Conservation (phyloP, 495 filamentous ascomycete genomes). For the Trichoderma parareesei region DNA sequence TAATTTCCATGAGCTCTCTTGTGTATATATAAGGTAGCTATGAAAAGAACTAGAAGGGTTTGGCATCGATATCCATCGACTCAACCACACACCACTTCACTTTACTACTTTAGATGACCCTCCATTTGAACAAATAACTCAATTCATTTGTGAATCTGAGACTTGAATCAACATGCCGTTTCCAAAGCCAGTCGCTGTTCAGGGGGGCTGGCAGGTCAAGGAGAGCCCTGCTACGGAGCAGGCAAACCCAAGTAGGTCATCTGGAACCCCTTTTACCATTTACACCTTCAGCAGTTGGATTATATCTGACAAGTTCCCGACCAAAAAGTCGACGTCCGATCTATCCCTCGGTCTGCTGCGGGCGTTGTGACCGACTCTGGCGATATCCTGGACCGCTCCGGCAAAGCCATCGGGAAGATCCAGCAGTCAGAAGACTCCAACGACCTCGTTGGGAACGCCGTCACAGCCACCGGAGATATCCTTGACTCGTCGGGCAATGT, state of each 20-base stretch:
- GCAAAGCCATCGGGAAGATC: conserved; percentile 65
- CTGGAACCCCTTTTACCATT: not conserved
- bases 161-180: not conserved
- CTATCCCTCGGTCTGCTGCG: conserved; percentile 4
- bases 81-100: not conserved
- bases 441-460: conserved; percentile 67
- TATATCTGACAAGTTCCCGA: not conserved
- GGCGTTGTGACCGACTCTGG: conserved; percentile 65
- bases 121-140: not conserved
- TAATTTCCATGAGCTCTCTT: not conserved
- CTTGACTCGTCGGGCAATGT: conserved; percentile 72
- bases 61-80: too few species aligned
- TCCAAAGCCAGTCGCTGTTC: not conserved
- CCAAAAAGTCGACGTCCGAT: not conserved
- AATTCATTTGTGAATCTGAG: not conserved
- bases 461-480: conserved; percentile 70
- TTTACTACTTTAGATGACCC: not conserved
- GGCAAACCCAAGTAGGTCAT: not conserved
- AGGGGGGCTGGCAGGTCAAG: not conserved
- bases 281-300: not conserved
- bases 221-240: conserved; percentile 6
- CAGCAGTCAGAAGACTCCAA: conserved; percentile 58
- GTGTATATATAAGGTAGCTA: not conserved
- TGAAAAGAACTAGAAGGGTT: not conserved
- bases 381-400: conserved; percentile 67